Base-by-base conservation (phyloP, 2,329 filamentous ascomycete genomes). In the Gliomastix tumulicola region DNA sequence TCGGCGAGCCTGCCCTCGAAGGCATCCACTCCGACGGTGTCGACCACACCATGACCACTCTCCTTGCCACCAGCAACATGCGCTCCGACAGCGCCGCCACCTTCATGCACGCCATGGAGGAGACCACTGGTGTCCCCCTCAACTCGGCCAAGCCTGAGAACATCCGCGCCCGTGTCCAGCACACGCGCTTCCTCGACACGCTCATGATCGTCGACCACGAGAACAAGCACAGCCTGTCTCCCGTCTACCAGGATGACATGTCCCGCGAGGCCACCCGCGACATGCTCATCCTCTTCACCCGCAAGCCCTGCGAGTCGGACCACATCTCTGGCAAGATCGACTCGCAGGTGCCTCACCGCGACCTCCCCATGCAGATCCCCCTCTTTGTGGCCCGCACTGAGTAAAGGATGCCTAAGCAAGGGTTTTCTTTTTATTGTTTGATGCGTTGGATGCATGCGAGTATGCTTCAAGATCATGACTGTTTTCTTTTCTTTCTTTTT, bases 41-140 rank as follows among this genome's bases (percentile, higher is more conserved):
- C 33, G 54, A 57, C 34, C 49, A 54, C 44, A 57, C 53, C 40
- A 55, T 57, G 53, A 55, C 53, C 13, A 51, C 48, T 9, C 53
- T 44, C 19, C 41, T 57, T 16, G 49, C 50, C 15, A 41, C 38
- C 40, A 34, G 40, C 30, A 57, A 57, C 44, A 54, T 57, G 50
- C 39, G 39, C 6, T 32, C 42, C 30, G 41, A 52, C 36, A 51
- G 47, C 39, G 53, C 50, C 9, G 47, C 46, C n/a, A 57, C 53
- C 21, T 53, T 49, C 32, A 45, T 57, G 40, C 54, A 57, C 40
- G 42, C 28, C 40, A 50, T 47, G 42, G 37, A 41, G 11, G 48
- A 55, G 38, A 45, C 36, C 21, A 53, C 49, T 5, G 51, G 50
- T 25, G 43, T 45, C 30, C 43, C 31, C 21, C 37, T 48, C 25